Base-by-base conservation (phyloP, 805 yeast genomes). In the Candida glaebosa region DNA sequence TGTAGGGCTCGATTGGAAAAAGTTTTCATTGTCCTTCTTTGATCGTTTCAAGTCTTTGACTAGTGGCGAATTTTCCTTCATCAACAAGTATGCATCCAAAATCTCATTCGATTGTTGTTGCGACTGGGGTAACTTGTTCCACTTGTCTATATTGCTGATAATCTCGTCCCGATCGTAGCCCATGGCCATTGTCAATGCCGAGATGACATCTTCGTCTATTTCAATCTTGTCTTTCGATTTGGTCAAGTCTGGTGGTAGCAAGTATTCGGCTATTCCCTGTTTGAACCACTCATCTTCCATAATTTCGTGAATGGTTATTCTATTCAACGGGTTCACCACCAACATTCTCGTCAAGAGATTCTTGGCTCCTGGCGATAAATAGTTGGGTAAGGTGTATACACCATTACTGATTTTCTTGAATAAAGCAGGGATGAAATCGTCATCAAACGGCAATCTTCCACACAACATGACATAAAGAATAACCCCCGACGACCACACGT, bases 401-500 rank as follows among this genome's bases (percentile, higher is more conserved):
- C 98, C 98, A 57, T 87, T 86, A 56, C 88, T 80, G 57, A 90
- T 91, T 56, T 89, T 88, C 61, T 89, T 89, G 72, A 91, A 90
- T 47, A 90, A 71, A 1, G 93, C 95, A 5, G 98, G 98, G 41
- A 90, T 91, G 59, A 88, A 84, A 58, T 90, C 98, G 63, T 90
- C 98, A 64, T 90, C 98, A 61, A 90, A 90, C 10, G 98, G 98
- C 53, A 90, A 74, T 53, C 97, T 74, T 31, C 98, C 96, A 64
- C 96, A 90, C 39, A 91, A 73, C 97, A 90, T 90, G 40, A 90
- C 98, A 53, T 90, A 91, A 41, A 90, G 70, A 37, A 91, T 89
- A 31, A 91, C 97, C 54, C 98, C 98, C 57, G 96, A 86, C 0
- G 95, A 85, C 98, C 98, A 90, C 41, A 90, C 96, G 62, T 90